Base-by-base conservation (phyloP, 2,329 filamentous ascomycete species). In the Dryadomyces quercus-mongolicae region DNA sequence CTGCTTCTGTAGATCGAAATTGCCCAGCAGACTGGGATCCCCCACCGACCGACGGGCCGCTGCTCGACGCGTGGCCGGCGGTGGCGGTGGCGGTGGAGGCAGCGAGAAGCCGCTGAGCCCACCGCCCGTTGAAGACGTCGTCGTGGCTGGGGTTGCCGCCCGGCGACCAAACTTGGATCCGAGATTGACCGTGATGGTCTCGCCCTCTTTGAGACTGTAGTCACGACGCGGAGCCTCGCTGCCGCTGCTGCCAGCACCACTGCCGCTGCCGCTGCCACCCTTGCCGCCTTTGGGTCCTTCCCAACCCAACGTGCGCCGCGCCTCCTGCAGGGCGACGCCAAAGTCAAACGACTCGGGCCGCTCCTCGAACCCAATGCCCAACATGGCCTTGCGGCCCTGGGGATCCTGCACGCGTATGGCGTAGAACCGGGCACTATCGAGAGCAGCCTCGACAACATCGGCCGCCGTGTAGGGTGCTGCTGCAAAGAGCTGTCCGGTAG, bases 291-390 rank as follows among this genome's bases (percentile, higher is more conserved):
- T 12, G 2, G 65, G 65, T 0, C 68, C 67, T 15, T 81, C 78
- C 64, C 85, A 74, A 0, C 81, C 84, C 7, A 91, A 68, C 1
- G 82, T 79, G 67, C 86, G 85, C 62, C 85, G 74, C 20, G 84
- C 85, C 67, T 93, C 88, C 68, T 91, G 86, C 65, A 95, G 71
- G 16, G 85, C 80, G 52, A 94, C 85, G 58, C 81, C 80, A 63
- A 95, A 90, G 65, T 95, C 89, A 62, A 95, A 92, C 1, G 90
- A 88, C 62, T 92, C 87, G 63, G 81, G 83, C 51, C 90, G 75
- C 68, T 95, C 88, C 72, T 94, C 88, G 65, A 94, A 95, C 10
- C 89, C 90, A 60, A 95, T 81, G 10, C 90, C 89, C 56, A 95
- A 70, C 48, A 86, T 79, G 12, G 90, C 89, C 67, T 89, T 91